These are phyloP conservation scores for Ampelomyces quisqualis DNA, from an alignment of 2,329 filamentous ascomycete genomes.

Conservation along the genomic window DNA sequence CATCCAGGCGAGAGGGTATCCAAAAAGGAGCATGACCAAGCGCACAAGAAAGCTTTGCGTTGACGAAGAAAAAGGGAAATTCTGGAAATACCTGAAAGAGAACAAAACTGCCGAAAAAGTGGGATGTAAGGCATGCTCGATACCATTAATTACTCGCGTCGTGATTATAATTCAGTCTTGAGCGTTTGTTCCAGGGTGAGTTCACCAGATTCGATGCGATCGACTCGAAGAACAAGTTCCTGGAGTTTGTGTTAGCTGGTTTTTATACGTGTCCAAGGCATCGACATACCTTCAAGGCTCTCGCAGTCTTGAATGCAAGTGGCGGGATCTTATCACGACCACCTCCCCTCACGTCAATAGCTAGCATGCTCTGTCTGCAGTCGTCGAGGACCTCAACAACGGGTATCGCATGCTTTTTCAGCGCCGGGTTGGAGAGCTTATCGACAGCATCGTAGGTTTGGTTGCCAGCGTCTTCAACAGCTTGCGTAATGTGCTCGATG, in stretches of 20 bases:
- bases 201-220: conserved; percentile 45
- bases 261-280: not conserved
- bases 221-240: conserved; percentile 47
- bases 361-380: conserved; percentile 65
- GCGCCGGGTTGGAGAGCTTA: conserved; percentile 52
- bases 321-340: conserved; percentile 69
- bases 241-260: conserved; percentile 19
- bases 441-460: conserved; percentile 59
- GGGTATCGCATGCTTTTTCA: conserved; percentile 53
- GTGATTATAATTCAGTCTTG: conserved; percentile 33
- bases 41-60: not conserved
- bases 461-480: conserved; percentile 69
- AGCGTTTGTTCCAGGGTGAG: conserved; percentile 38
- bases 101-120: not conserved
- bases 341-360: conserved; percentile 61
- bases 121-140: not conserved
- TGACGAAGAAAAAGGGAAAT: not conserved
- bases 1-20: not conserved
- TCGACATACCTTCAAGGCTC: conserved; percentile 68
- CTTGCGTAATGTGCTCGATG: conserved; percentile 67
- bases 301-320: conserved; percentile 82
- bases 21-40: not conserved
- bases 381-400: conserved; percentile 60
- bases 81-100: not conserved
- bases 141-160: not conserved